Conservation (phyloP, 208 protist genomes). For the Strigomonas culicis region DNA sequence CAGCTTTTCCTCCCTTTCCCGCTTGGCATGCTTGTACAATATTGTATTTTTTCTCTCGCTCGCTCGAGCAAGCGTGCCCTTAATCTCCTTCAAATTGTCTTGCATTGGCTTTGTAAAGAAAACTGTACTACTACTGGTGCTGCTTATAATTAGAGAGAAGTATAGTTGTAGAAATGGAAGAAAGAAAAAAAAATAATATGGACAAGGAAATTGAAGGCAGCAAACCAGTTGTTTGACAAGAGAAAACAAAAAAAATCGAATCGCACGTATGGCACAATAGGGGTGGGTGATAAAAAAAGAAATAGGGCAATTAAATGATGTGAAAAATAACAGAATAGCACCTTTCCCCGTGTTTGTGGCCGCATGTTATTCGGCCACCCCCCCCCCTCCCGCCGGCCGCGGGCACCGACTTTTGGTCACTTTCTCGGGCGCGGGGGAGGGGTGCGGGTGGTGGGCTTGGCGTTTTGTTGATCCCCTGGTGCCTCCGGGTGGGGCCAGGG, state of each 20-base stretch:
- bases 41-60: slow-evolving; percentile 80
- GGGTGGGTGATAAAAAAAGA: not conserved
- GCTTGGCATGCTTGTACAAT: slow-evolving; percentile 69
- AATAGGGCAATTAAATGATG: not conserved
- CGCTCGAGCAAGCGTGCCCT: slow-evolving; percentile 77
- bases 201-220: not conserved
- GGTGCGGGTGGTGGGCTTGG: too few relatives aligned
- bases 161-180: slow-evolving; percentile 7
- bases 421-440: too few relatives aligned
- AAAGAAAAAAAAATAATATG: slow-evolving; percentile 4
- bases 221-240: not conserved
- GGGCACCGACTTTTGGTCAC: too few relatives aligned
- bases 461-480: too few relatives aligned
- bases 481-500: too few relatives aligned
- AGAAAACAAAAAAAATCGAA: slow-evolving; percentile 7
- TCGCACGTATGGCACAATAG: too few relatives aligned
- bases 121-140: slow-evolving; percentile 9
- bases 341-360: too few relatives aligned
- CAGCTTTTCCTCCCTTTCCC: slow-evolving; percentile 51
- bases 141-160: not conserved
- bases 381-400: too few relatives aligned
- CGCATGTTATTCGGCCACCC: too few relatives aligned
- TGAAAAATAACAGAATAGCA: too few relatives aligned
- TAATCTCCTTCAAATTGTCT: slow-evolving; percentile 74
- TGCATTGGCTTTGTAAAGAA: slow-evolving; percentile 37